Base-by-base conservation (phyloP, 108 stramenopile genomes). In the Nitzschia sp. region DNA sequence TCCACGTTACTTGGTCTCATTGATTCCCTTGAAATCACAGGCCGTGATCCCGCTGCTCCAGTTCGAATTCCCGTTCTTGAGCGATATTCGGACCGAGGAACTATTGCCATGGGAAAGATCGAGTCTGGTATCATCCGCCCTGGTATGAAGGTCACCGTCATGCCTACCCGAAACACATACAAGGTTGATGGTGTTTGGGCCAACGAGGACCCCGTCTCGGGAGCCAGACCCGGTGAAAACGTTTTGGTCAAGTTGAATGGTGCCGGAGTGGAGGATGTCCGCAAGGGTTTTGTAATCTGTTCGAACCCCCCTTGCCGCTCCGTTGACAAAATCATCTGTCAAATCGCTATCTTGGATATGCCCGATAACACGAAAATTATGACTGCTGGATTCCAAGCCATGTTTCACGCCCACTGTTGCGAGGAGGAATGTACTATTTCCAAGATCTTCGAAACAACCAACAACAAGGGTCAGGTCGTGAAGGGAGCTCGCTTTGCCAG, bases 51-150 rank as follows among this genome's bases (percentile, higher is more conserved):
- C 37, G 59, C 72, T 21, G 94, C 81, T 34, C 93, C 97, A 15
- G 71, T 99, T 5, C 95, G 98, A 25, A 83, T 98, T 51, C 98
- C 99, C 21, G 85, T 98, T 17, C 71, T 99, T 42, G 98, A 99
- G 71, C 89, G 98, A 44, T 98, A 97, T 78, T 83, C 73, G 14
- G 99, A 99, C 70, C 88, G 98, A 62, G 99, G 99, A 40, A 96
- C 94, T 8, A 97, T 99, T 66, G 90, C 92, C 58, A 95, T 98
- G 95, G 97, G 95, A 46, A 98, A 99, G 88, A 96, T 99, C 8
- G 99, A 98, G 75, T 70, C 86, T 80, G 99, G 99, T 24, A 88
- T 93, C 20, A 53, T 99, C 48, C 79, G 84, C 26, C 80, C 79
- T 20, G 98, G 98, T 22, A 76, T 86, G 73, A 94, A 92, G 78